Evolutionary conservation across 2,329 filamentous ascomycete genomes (phyloP).

Genomic region (Tolypocladium sp.): DNA sequence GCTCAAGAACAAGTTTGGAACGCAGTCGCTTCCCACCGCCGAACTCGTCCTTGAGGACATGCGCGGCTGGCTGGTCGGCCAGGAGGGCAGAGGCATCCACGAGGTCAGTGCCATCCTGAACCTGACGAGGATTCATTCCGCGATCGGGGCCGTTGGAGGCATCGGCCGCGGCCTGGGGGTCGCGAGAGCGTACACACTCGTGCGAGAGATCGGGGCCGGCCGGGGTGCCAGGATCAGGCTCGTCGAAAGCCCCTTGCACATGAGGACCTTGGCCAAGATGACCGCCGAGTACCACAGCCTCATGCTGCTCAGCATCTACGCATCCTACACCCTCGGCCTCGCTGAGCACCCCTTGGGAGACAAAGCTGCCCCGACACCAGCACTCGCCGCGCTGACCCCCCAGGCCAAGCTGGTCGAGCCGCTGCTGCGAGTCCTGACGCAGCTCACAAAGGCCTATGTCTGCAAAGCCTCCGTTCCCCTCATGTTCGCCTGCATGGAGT

Average conservation of each 20-base stretch:
- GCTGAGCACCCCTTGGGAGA: slow-evolving; percentile 32
- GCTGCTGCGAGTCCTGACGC: slow-evolving; percentile 49
- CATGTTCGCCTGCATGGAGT: slow-evolving; percentile 52
- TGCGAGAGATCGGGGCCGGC: slow-evolving; percentile 41
- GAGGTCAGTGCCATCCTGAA: slow-evolving; percentile 62
- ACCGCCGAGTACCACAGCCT: slow-evolving; percentile 46
- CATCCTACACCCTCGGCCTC: slow-evolving; percentile 43
- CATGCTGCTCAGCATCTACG: slow-evolving; percentile 46
- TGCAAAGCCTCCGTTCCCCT: slow-evolving; percentile 40
- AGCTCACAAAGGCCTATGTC: slow-evolving; percentile 50
- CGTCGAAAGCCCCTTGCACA: slow-evolving; percentile 43
- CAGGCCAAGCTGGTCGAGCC: slow-evolving; percentile 21
- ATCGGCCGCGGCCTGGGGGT: slow-evolving; percentile 48
- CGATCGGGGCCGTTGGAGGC: slow-evolving; percentile 41
- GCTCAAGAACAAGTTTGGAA: slow-evolving; percentile 66
- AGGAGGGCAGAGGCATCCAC: slow-evolving; percentile 55
- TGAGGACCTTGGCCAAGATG: slow-evolving; percentile 47
- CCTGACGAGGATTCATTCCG: slow-evolving; percentile 53
- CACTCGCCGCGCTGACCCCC: slow-evolving; percentile 22
- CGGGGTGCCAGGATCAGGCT: slow-evolving; percentile 36
- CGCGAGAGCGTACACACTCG: slow-evolving; percentile 46
- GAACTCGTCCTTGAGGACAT: slow-evolving; percentile 58
- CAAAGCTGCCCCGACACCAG: slow-evolving; percentile 5
- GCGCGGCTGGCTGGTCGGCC: slow-evolving; percentile 57
- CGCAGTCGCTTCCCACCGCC: slow-evolving; percentile 59